phyloP scores from a whole-genome alignment of 495 filamentous ascomycete genomes.

The Chlorociboria aeruginascens region DNA sequence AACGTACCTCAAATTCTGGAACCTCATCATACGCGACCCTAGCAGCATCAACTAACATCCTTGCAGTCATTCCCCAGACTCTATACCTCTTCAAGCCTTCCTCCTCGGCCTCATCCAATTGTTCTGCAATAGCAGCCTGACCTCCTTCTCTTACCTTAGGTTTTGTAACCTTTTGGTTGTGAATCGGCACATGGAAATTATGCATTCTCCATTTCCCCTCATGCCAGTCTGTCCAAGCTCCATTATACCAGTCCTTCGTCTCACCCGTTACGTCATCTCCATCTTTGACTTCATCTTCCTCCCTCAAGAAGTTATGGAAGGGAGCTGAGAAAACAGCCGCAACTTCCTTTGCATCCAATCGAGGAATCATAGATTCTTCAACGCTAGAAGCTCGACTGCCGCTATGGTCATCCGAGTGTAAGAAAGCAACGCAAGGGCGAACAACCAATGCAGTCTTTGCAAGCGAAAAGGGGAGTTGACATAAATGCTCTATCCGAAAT shows the following conservation, averaged over 20 bases:
- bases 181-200: slow-evolving; percentile 75
- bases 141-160: slow-evolving; percentile 25
- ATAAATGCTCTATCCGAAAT: slow-evolving; percentile 74
- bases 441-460: slow-evolving; percentile 74
- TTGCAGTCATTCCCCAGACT: slow-evolving; percentile 87
- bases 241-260: slow-evolving; percentile 51
- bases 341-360: slow-evolving; percentile 74
- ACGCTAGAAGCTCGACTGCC: slow-evolving; percentile 4
- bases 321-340: slow-evolving; percentile 83
- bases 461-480: slow-evolving; percentile 67
- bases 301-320: slow-evolving; percentile 57
- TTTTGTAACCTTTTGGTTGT: slow-evolving; percentile 45
- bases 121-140: slow-evolving; percentile 21
- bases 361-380: slow-evolving; percentile 63
- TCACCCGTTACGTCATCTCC: slow-evolving; percentile 33
- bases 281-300: slow-evolving; percentile 31
- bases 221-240: slow-evolving; percentile 55
- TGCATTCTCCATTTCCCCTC: slow-evolving; percentile 62
- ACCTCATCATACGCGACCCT: slow-evolving; percentile 67
- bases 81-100: slow-evolving; percentile 46
- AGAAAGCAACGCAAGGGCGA: slow-evolving; percentile 72
- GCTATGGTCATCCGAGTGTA: slow-evolving; percentile 41
- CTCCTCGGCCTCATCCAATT: slow-evolving; percentile 32
- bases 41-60: slow-evolving; percentile 78
- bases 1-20: slow-evolving; percentile 59